phyloP scores from a whole-genome alignment of 805 yeast genomes.

The Ogataea pini region DNA sequence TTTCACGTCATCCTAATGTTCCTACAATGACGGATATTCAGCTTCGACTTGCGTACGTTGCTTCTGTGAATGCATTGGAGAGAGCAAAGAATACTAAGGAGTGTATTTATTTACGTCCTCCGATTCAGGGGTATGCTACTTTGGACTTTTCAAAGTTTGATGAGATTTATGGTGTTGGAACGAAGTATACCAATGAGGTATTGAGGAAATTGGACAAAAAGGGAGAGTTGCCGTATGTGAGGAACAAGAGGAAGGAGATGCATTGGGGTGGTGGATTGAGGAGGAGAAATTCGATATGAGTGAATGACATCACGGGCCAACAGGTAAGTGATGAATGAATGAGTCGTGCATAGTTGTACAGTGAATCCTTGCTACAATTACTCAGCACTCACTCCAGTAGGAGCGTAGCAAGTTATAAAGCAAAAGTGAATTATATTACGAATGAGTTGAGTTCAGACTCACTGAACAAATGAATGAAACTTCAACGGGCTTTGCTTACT shows the following conservation, averaged over 20 bases:
- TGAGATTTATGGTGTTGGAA: conserved; percentile 82
- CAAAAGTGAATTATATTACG: too few species aligned
- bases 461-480: too few species aligned
- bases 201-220: conserved; percentile 52
- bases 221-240: conserved; percentile 60
- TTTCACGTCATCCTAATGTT: conserved; percentile 80
- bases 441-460: too few species aligned
- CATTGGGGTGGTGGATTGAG: conserved; percentile 33
- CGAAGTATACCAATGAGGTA: conserved; percentile 63
- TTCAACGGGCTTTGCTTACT: too few species aligned
- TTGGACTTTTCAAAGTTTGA: conserved; percentile 90
- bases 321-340: too few species aligned
- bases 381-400: too few species aligned
- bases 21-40: conserved; percentile 97
- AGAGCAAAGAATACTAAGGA: conserved; percentile 83
- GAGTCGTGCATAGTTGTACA: too few species aligned
- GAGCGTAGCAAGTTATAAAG: too few species aligned
- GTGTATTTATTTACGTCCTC: conserved; percentile 87
- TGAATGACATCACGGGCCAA: background rate
- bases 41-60: conserved; percentile 88
- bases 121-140: conserved; percentile 89
- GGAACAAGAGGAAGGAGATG: conserved; percentile 46
- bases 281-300: conserved; percentile 65
- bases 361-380: too few species aligned
- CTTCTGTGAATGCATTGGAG: conserved; percentile 91